Evolutionary conservation across 768 basidiomycete species (phyloP).

Genomic region (Neoboletus subvelutipes): DNA sequence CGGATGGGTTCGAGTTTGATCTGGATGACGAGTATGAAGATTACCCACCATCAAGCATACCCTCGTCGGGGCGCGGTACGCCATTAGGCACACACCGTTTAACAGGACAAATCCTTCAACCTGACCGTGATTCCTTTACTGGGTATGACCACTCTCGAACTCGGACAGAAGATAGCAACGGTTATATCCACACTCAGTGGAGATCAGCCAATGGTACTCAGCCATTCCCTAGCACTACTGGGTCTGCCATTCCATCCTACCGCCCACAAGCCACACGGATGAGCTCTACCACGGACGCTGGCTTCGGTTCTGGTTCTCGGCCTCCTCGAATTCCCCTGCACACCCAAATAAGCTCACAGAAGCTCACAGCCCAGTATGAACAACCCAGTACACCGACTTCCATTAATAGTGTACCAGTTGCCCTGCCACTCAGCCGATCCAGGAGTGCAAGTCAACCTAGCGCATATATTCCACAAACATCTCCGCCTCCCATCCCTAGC

Average conservation of each 20-base stretch:
- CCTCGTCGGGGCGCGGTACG: slow-evolving; percentile 70
- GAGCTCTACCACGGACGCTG: slow-evolving; percentile 42
- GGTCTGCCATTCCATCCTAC: slow-evolving; percentile 24
- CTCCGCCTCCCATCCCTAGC: slow-evolving; percentile 54
- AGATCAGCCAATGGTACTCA: slow-evolving; percentile 47
- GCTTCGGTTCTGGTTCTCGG: slow-evolving; percentile 37
- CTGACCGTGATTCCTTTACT: slow-evolving; percentile 51
- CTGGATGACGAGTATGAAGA: slow-evolving; percentile 78
- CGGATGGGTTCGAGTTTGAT: slow-evolving; percentile 73
- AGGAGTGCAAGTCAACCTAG: slow-evolving; percentile 80
- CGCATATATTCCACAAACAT: slow-evolving; percentile 56
- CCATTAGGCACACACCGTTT: slow-evolving; percentile 61
- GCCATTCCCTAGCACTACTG: slow-evolving; percentile 30
- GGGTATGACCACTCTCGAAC: slow-evolving; percentile 59
- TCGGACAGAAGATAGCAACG: slow-evolving; percentile 67
- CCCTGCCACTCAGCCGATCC: slow-evolving; percentile 50
- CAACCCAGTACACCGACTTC: slow-evolving; percentile 40
- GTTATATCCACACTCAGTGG: slow-evolving; percentile 66
- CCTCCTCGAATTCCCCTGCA: slow-evolving; percentile 48
- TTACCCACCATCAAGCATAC: slow-evolving; percentile 50
- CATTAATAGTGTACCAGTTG: slow-evolving; percentile 14
- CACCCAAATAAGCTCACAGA: slow-evolving; percentile 70
- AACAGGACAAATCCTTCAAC: slow-evolving; percentile 57
- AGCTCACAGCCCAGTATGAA: slow-evolving; percentile 55
- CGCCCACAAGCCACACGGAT: slow-evolving; percentile 50